These are phyloP conservation scores for Elaeagnus macrophylla DNA, from an alignment of 306 rosid species.

Conservation along the genomic window DNA sequence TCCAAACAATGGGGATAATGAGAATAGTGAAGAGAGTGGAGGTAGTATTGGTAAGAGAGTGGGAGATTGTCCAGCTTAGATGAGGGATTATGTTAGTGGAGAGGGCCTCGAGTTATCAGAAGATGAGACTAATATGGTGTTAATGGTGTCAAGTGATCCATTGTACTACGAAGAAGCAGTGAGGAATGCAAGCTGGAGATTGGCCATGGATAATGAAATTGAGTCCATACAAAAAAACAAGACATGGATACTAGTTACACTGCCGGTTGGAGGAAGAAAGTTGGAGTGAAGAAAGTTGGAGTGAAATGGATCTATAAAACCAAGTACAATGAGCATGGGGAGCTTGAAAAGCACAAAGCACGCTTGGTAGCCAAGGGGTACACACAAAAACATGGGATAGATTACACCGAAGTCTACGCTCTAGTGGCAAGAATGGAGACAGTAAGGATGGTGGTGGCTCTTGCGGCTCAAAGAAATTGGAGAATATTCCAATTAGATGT, in stretches of 20 bases:
- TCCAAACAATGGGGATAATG: too few species aligned
- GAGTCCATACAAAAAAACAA: slow-evolving; percentile 1
- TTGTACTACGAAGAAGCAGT: not conserved
- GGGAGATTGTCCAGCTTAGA: too few species aligned
- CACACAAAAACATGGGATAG: not conserved
- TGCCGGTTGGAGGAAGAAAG: too few species aligned
- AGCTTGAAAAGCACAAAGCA: not conserved
- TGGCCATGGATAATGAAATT: slow-evolving; percentile 3
- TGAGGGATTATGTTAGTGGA: slow-evolving; percentile 11
- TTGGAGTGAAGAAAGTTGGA: slow-evolving; percentile 1
- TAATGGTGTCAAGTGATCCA: not conserved
- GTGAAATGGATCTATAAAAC: slow-evolving; percentile 10
- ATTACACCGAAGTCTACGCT: slow-evolving; percentile 3
- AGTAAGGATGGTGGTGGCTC: slow-evolving; percentile 7
- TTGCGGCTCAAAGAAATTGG: not conserved
- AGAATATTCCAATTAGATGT: slow-evolving; percentile 13
- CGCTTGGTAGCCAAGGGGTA: not conserved
- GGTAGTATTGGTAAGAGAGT: too few species aligned
- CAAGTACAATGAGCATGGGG: slow-evolving; percentile 1
- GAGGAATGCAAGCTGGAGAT: slow-evolving; percentile 6
- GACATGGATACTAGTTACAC: not conserved
- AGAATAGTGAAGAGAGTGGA: too few species aligned
- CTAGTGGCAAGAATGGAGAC: slow-evolving; percentile 11
- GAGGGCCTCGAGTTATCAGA: slow-evolving; percentile 8
- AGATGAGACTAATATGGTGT: slow-evolving; percentile 11